Base-by-base conservation (phyloP, 768 basidiomycete species). In the Boletales sp. region DNA sequence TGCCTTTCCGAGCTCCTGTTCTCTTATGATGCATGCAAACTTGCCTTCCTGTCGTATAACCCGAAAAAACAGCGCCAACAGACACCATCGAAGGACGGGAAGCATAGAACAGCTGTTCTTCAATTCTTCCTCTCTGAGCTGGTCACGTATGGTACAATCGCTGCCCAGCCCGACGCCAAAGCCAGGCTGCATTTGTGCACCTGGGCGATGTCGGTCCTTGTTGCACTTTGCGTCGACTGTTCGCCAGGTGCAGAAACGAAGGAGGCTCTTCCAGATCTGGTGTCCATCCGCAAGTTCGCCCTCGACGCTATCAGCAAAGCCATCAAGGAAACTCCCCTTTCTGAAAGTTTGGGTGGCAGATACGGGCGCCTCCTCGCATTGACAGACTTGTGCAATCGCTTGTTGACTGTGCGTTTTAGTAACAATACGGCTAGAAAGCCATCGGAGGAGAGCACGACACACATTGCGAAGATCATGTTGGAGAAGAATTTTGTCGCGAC, bases 381-480 rank as follows among this genome's bases (percentile, higher is more conserved):
- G 30, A 81, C 86, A 21, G 93, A 97, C 57, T 73, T 99, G 25
- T 90, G 90, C 61, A 81, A 90, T 68, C 87, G 93, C 9, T 73
- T 99, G 32, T 75, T 99, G 49, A 88, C 86, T 2, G 86, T 89
- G 19, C 82, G 87, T 28, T 83, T 87, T 67, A 85, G 78, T 61
- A 67, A 80, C 60, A 67, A 58, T 51, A 72, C 72, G 7, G 66
- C 72, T 33, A 73, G 72, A 51, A 74, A 83, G 40, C 82, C 78
- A 56, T 73, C 76, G 36, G 75, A 78, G 49, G 95, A 93, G 44
- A 78, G 78, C n/a, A 86, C 87, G 4, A 86, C 94, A 8, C 94
- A 96, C 54, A 80, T 98, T 46, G 93, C 95, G 18, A 97, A 97
- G 72, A 80, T 94, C 55, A 99, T 99, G 96, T 71, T 99, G 44